Evolutionary conservation across 2,329 filamentous ascomycete genomes (phyloP).

Genomic region (Alternaria novae-zelandiae): DNA sequence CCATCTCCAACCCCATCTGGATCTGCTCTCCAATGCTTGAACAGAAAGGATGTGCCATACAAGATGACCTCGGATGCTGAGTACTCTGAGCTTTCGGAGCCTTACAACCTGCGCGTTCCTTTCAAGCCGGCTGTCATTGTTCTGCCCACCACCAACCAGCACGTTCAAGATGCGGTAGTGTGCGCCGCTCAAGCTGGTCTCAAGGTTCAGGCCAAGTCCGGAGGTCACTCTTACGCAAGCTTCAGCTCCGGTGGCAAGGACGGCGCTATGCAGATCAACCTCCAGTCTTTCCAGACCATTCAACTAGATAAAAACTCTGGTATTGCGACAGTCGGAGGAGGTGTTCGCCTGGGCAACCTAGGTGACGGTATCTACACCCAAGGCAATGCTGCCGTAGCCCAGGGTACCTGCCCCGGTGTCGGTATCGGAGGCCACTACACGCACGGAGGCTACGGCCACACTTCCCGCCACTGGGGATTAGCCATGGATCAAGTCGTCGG

Average conservation of each 20-base stretch:
- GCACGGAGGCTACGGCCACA: slow-evolving; percentile 46
- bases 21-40: slow-evolving; percentile 37
- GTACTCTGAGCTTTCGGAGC: slow-evolving; percentile 37
- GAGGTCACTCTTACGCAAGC: slow-evolving; percentile 68
- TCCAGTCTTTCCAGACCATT: slow-evolving; percentile 55
- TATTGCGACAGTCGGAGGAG: slow-evolving; percentile 56
- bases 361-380: slow-evolving; percentile 44
- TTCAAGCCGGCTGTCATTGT: slow-evolving; percentile 63
- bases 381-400: slow-evolving; percentile 52
- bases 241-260: slow-evolving; percentile 58
- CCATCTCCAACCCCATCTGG: slow-evolving; percentile 7
- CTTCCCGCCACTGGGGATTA: slow-evolving; percentile 45
- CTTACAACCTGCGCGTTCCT: slow-evolving; percentile 46
- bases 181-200: slow-evolving; percentile 60
- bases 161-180: slow-evolving; percentile 64
- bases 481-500: slow-evolving; percentile 45
- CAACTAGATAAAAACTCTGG: slow-evolving; percentile 49
- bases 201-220: slow-evolving; percentile 67
- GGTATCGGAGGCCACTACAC: slow-evolving; percentile 48
- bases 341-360: slow-evolving; percentile 55
- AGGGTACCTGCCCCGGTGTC: slow-evolving; percentile 60
- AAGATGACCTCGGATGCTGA: slow-evolving; percentile 34
- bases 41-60: slow-evolving; percentile 42
- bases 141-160: slow-evolving; percentile 59
- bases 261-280: slow-evolving; percentile 57